Percentiles rank a stretch among this genome's conserved stretches.
Conservation (phyloP, 164 flowering plant genomes). For the Liquidambar formosana region DNA sequence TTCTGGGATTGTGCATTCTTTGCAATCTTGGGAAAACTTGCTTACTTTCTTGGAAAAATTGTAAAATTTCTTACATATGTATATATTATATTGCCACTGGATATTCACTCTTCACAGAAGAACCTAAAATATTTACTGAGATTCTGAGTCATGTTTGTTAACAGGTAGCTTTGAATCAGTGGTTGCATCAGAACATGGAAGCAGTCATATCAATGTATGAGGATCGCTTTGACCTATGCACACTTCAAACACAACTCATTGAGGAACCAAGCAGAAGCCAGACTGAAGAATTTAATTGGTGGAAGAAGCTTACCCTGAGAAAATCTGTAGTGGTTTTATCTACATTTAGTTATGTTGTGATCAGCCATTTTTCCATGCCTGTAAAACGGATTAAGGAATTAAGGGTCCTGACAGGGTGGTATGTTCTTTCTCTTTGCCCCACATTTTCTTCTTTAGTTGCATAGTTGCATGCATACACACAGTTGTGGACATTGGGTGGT, state of each 20-base stretch:
- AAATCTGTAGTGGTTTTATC: slow-evolving; percentile 31
- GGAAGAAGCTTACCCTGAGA: slow-evolving; percentile 49
- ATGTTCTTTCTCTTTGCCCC: slow-evolving; percentile 17
- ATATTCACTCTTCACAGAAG: too few species aligned
- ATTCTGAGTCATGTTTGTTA: slow-evolving; percentile 6
- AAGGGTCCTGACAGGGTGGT: slow-evolving; percentile 88
- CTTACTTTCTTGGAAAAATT: too few species aligned
- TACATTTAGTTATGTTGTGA: slow-evolving; percentile 33
- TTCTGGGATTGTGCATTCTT: too few species aligned
- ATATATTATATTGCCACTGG: too few species aligned
- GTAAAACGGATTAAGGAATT: slow-evolving; percentile 85
- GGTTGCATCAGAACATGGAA: slow-evolving; percentile 86
- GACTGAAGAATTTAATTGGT: slow-evolving; percentile 49
- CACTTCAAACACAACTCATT: slow-evolving; percentile 40
- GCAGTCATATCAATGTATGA: slow-evolving; percentile 86
- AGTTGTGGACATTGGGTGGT: neutral
- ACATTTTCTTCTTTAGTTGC: neutral
- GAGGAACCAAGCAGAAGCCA: slow-evolving; percentile 31
- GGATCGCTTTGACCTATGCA: slow-evolving; percentile 80
- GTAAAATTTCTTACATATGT: too few species aligned
- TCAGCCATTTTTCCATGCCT: slow-evolving; percentile 56
- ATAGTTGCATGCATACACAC: neutral
- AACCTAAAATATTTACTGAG: too few species aligned
- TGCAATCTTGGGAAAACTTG: too few species aligned
- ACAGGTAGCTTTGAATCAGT: slow-evolving; percentile 77